phyloP scores from a whole-genome alignment of 164 flowering plant species.

The Sedum album region DNA sequence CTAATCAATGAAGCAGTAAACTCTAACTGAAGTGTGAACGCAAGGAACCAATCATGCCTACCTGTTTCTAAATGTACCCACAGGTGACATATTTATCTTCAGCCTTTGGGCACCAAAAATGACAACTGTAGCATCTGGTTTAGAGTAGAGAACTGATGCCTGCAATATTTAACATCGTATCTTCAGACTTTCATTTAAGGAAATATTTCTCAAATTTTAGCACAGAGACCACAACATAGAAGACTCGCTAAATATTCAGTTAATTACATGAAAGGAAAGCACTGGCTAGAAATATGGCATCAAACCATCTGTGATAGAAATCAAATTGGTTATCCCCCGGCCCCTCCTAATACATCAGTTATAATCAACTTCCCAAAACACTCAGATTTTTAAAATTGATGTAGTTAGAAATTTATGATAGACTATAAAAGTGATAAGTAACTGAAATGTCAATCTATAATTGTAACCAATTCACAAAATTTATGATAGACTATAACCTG shows the following conservation, averaged over 20 bases:
- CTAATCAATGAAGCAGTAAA: too few relatives aligned
- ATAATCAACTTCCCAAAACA: conserved; percentile 70
- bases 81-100: too few relatives aligned
- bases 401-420: neutral
- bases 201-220: neutral
- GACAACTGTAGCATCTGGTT: too few relatives aligned
- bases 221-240: neutral
- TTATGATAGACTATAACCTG: conserved; percentile 51
- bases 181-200: neutral
- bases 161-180: neutral
- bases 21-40: too few relatives aligned
- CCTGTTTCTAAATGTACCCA: too few relatives aligned
- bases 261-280: conserved; percentile 96
- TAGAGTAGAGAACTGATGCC: neutral
- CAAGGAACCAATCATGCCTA: too few relatives aligned
- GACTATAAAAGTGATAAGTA: neutral
- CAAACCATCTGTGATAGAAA: conserved; percentile 96
- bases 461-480: too few relatives aligned
- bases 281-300: conserved; percentile 96
- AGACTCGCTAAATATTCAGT: conserved; percentile 22
- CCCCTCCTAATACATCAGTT: conserved; percentile 91
- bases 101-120: too few relatives aligned
- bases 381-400: neutral
- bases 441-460: neutral
- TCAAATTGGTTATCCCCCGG: conserved; percentile 97